Evolutionary conservation across 192 early-diverging fungal species (phyloP).

Genomic region (Coemansia sp.): DNA sequence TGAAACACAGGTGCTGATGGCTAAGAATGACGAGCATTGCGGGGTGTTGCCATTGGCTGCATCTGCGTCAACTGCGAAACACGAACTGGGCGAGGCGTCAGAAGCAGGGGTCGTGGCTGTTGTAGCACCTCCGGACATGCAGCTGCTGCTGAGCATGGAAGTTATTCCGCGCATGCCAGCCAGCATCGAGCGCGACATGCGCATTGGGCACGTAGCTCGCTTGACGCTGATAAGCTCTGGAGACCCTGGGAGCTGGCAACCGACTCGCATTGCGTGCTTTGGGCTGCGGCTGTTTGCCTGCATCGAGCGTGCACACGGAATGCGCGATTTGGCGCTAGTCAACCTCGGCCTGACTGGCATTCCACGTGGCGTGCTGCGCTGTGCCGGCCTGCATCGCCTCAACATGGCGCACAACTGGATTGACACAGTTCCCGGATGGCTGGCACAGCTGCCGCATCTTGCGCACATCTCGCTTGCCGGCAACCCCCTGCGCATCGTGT

Average conservation of each 20-base stretch:
- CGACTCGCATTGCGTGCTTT: conserved; percentile 38
- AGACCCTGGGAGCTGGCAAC: conserved; percentile 29
- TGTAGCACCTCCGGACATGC: conserved; percentile 13
- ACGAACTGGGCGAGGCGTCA: neutral
- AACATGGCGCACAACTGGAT: conserved; percentile 57
- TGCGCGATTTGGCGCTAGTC: conserved; percentile 36
- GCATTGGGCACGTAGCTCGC: conserved; percentile 25
- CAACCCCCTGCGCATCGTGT: conserved; percentile 40
- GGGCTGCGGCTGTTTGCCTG: conserved; percentile 26
- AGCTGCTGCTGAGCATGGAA: conserved; percentile 17
- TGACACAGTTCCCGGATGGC: conserved; percentile 32
- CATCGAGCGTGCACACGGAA: conserved; percentile 22
- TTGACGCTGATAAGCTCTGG: conserved; percentile 36
- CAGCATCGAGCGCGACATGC: conserved; percentile 25
- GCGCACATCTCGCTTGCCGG: conserved; percentile 38
- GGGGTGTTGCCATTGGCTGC: neutral
- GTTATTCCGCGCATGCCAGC: conserved; percentile 30
- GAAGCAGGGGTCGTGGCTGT: conserved; percentile 7
- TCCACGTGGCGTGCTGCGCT: conserved; percentile 15
- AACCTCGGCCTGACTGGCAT: conserved; percentile 44
- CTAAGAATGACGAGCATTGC: neutral
- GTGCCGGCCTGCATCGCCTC: conserved; percentile 36
- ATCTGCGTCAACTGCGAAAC: neutral
- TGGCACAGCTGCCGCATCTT: conserved; percentile 28
- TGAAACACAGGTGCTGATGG: conserved; percentile 1